Conservation (phyloP, 176 grass and related monocot species). For the Lolium rigidum region DNA sequence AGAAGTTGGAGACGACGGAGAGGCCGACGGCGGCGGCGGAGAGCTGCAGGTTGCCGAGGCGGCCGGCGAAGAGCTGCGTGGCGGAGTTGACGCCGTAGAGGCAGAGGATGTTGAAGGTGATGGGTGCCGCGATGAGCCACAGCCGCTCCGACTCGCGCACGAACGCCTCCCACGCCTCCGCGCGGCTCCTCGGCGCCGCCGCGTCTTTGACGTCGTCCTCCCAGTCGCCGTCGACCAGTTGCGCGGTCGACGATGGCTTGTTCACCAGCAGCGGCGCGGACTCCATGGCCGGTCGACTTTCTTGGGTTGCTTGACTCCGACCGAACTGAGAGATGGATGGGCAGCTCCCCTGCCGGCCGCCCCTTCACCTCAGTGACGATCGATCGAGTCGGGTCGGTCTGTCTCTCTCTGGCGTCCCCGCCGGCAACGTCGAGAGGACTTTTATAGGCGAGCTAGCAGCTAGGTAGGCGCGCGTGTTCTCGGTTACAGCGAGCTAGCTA, state of each 20-base stretch:
- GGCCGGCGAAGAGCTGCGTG: conserved; percentile 78
- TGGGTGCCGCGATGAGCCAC: conserved; percentile 61
- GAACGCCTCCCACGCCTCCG: neutral
- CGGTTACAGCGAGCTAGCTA: no score
- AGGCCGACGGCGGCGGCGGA: conserved; percentile 71
- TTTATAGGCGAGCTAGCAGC: neutral
- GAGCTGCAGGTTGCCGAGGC: conserved; percentile 83
- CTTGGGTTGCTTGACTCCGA: neutral
- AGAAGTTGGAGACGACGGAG: conserved; percentile 80
- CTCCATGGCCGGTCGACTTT: neutral
- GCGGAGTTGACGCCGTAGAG: conserved; percentile 71
- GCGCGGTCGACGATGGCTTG: neutral
- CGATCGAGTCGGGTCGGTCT: neutral
- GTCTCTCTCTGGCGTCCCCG: neutral
- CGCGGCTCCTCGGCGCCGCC: neutral
- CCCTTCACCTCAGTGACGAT: neutral
- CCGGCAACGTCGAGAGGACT: neutral
- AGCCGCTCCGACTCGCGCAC: conserved; percentile 13
- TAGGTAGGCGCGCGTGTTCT: no score
- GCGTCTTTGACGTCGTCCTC: neutral
- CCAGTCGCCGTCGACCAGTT: neutral
- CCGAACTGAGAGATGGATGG: neutral
- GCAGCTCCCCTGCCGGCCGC: neutral
- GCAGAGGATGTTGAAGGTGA: conserved; percentile 78
- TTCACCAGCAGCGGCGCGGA: conserved; percentile 2